Evolutionary conservation across 441 rosid species (phyloP), one percentile per base, ranked within the genome.

Genomic region (Omphalea diandra): DNA sequence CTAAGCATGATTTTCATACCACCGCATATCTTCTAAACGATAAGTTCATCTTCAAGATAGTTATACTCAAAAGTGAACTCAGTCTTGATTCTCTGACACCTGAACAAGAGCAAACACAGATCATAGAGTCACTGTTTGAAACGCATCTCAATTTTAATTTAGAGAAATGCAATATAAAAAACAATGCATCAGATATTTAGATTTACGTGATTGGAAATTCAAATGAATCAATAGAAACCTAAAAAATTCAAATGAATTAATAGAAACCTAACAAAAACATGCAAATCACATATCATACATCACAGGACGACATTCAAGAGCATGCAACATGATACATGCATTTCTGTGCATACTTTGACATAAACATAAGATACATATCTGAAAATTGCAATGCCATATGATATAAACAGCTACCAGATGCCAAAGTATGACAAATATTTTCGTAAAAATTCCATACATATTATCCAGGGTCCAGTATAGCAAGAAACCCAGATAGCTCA

Each of bases 21-120:
- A 47, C 68, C 29, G 62, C 59, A 63, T 57, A 55, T 38, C 71
- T 35, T 59, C 75, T 86, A 88, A 33, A 77, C 86, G 57, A 79
- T 73, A 44, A 90, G 90, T 60, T 96, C 99, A 61, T 96, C 98
- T 83, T 93, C 97, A 55, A 96, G 97, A 79, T 85, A 88, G 75
- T 88, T 90, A 68, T 96, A 96, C 74, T 96, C 97, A 49, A 96
- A 91, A 26, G 93, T 91, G 86, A 96, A 96, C 81, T 96, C 98
- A 0, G 91, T 91, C 82, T 91, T 93, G 81, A 96, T 90, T 77
- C 97, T 85, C 65, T 96, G 98, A 69, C 98, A 89, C 99, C 98
- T 96, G 89, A 77, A 82, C 41, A 71, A 4, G 70, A n/a, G n/a
- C 12, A 2, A 76, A 74, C 32, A 64, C 27, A 31, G n/a, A 69